phyloP scores from a whole-genome alignment of 306 rosid species.

The Trifolium repens region DNA sequence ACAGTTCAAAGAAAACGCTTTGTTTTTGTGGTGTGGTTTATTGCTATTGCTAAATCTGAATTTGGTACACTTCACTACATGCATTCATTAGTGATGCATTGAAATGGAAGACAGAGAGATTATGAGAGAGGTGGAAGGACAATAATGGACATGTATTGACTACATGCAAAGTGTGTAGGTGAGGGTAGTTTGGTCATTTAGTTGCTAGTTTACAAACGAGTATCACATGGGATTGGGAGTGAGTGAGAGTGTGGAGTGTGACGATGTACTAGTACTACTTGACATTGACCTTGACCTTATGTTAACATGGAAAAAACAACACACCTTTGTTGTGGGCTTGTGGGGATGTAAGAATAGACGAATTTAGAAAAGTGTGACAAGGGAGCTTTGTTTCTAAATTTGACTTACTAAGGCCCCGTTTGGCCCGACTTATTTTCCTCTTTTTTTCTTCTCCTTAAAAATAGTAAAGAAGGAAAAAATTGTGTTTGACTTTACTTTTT shows the following conservation, averaged over 20 bases:
- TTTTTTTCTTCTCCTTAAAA: no score
- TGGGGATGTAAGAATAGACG: not conserved
- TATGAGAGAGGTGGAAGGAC: not conserved
- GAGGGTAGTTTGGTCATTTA: conserved; percentile 36
- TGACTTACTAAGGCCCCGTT: no score
- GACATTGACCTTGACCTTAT: conserved; percentile 20
- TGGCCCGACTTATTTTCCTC: no score
- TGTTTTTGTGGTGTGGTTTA: not conserved
- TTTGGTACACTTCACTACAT: no score
- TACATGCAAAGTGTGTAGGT: not conserved
- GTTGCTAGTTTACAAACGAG: not conserved
- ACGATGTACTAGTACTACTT: not conserved
- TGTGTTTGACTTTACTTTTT: no score
- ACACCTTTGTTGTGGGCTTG: not conserved
- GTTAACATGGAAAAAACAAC: not conserved
- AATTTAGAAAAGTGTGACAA: not conserved
- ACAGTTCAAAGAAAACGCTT: not conserved
- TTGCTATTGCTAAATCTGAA: not conserved
- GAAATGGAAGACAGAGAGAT: not conserved
- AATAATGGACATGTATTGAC: not conserved
- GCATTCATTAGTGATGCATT: not conserved
- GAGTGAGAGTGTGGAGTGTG: not conserved
- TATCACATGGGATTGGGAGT: conserved; percentile 32
- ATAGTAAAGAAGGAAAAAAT: no score
- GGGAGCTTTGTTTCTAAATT: not conserved